Conservation (phyloP, 148 eudicot species). For the Vaccinium corymbosum region DNA sequence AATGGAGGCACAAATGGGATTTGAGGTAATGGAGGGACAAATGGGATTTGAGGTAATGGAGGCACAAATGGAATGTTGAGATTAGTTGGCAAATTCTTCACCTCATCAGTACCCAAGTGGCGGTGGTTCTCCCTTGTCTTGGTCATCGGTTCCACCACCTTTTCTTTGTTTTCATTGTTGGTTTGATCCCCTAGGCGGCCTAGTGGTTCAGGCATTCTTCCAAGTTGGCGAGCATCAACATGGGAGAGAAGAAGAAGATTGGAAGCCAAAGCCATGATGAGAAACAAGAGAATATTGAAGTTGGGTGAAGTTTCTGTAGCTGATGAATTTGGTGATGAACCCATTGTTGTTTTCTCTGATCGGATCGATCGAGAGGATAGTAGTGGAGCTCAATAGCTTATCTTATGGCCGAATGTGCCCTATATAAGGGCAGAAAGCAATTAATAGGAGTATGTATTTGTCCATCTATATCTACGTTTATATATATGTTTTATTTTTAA, state of each 20-base stretch:
- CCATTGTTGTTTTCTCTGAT: neutral
- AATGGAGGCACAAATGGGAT: too few relatives aligned
- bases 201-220: neutral
- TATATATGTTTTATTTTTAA: too few relatives aligned
- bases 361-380: neutral
- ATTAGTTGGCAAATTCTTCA: constrained; percentile 1
- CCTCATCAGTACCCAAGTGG: neutral
- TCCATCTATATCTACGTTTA: too few relatives aligned
- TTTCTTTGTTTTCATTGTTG: neutral
- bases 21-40: too few relatives aligned
- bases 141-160: neutral
- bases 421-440: too few relatives aligned
- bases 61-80: neutral
- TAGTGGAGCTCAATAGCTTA: too few relatives aligned
- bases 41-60: too few relatives aligned
- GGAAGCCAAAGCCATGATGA: neutral
- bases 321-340: neutral
- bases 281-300: neutral
- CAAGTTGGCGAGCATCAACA: neutral
- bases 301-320: too few relatives aligned
- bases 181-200: neutral
- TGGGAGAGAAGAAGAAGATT: neutral
- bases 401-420: too few relatives aligned
- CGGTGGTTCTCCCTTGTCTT: neutral
- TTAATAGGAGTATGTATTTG: too few relatives aligned